A percentile compares a stretch with the other conserved stretches of the same genome.
Conservation (phyloP, 2,329 filamentous ascomycete species). For the Penicillium sumatraense region DNA sequence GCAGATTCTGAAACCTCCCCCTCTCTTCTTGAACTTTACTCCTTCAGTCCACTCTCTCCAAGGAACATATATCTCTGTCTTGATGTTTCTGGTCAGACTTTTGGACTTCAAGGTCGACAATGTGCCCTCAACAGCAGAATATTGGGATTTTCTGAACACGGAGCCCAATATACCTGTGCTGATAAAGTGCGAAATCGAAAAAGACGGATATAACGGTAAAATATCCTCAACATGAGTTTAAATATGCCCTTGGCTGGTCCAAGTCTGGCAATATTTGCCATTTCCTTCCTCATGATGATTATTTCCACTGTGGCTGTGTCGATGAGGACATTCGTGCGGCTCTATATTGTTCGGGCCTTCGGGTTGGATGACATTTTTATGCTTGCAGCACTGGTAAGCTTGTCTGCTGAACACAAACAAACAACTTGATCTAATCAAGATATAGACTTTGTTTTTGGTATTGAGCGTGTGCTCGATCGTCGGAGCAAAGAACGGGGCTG, state of each 20-base stretch:
- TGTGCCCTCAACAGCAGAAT: neutral
- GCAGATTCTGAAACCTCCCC: neutral
- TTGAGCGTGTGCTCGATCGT: neutral
- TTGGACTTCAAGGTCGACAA: neutral
- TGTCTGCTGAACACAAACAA: neutral
- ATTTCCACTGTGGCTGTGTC: conserved; percentile 37
- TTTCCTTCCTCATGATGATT: conserved; percentile 35
- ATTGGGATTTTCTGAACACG: neutral
- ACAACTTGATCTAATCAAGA: neutral
- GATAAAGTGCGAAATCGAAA: neutral
- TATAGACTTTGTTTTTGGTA: neutral
- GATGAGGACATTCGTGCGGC: conserved; percentile 41
- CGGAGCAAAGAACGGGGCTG: neutral
- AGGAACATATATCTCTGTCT: neutral
- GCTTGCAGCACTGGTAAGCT: conserved; percentile 22
- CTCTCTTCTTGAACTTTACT: neutral
- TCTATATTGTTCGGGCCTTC: conserved; percentile 36
- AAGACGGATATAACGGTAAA: neutral
- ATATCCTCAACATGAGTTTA: neutral
- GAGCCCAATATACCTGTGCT: neutral
- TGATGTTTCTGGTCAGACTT: neutral
- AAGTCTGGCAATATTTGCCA: conserved; percentile 14
- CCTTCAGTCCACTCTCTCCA: too few relatives aligned
- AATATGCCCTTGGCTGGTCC: conserved; percentile 1
- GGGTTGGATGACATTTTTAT: conserved; percentile 28